These are phyloP conservation scores for Sphaerulina populicola DNA, from an alignment of 2,329 filamentous ascomycete genomes.

Conservation along the genomic window DNA sequence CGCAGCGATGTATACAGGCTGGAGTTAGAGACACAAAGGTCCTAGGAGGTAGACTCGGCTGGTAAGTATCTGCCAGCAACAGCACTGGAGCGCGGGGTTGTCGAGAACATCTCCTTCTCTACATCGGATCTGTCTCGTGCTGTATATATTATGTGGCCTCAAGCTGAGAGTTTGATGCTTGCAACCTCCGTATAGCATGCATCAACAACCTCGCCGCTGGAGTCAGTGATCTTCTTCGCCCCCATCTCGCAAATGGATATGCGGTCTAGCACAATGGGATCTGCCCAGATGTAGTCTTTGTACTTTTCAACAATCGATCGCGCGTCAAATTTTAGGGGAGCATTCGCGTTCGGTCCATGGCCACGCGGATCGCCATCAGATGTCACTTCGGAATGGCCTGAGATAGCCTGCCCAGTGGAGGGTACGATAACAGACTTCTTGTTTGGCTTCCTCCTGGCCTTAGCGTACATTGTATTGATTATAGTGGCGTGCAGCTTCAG, in stretches of 20 bases:
- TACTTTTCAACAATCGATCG: conserved; percentile 45
- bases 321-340: conserved; percentile 38
- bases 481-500: conserved; percentile 77
- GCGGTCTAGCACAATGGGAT: conserved; percentile 56
- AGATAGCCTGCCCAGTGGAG: not conserved
- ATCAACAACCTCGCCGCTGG: conserved; percentile 41
- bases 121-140: too few species aligned
- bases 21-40: too few species aligned
- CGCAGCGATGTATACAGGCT: too few species aligned
- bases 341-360: conserved; percentile 31
- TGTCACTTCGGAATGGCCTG: not conserved
- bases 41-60: too few species aligned
- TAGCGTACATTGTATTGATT: conserved; percentile 74
- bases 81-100: too few species aligned
- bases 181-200: conserved; percentile 48
- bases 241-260: conserved; percentile 84
- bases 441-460: conserved; percentile 31
- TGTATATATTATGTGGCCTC: not conserved
- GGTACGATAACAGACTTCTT: conserved; percentile 1
- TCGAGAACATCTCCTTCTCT: too few species aligned
- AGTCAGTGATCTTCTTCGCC: conserved; percentile 55
- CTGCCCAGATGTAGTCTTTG: conserved; percentile 61
- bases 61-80: too few species aligned
- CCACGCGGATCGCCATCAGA: conserved; percentile 19
- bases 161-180: conserved; percentile 17